phyloP scores from a whole-genome alignment of 306 rosid genomes.

The Pyrus bretschneideri region DNA sequence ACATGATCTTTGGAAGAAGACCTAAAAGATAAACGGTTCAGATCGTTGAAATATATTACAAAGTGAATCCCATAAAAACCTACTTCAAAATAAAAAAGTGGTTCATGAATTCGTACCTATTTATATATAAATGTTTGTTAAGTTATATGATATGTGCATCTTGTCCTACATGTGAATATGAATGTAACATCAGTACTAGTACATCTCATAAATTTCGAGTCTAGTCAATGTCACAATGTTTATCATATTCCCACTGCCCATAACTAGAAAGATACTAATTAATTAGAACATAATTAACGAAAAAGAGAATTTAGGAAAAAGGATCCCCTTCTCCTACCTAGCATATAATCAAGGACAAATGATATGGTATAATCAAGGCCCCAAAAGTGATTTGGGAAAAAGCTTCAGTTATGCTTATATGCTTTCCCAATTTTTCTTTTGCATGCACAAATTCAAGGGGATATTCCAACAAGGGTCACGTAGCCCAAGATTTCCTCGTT shows the following conservation, averaged over 20 bases:
- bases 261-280: slow-evolving; percentile 19
- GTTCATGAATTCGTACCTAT: too few species aligned
- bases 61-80: too few species aligned
- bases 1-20: too few species aligned
- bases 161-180: neutral
- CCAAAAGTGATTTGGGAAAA: slow-evolving; percentile 25
- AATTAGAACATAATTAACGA: slow-evolving; percentile 20
- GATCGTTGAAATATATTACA: too few species aligned
- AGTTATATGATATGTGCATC: too few species aligned
- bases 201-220: neutral
- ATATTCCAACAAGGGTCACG: slow-evolving; percentile 14
- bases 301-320: slow-evolving; percentile 24
- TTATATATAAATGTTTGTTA: too few species aligned
- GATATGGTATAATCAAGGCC: slow-evolving; percentile 1
- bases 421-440: neutral
- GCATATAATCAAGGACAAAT: slow-evolving; percentile 35
- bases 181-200: neutral
- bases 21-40: too few species aligned
- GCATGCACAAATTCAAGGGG: slow-evolving; percentile 21
- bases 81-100: too few species aligned
- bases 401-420: neutral
- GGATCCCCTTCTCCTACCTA: slow-evolving; percentile 2
- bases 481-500: neutral
- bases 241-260: slow-evolving; percentile 24
- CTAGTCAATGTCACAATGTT: neutral